Base-by-base conservation (phyloP, 1,284 basidiomycete genomes). In the Fomitopsis betulina region DNA sequence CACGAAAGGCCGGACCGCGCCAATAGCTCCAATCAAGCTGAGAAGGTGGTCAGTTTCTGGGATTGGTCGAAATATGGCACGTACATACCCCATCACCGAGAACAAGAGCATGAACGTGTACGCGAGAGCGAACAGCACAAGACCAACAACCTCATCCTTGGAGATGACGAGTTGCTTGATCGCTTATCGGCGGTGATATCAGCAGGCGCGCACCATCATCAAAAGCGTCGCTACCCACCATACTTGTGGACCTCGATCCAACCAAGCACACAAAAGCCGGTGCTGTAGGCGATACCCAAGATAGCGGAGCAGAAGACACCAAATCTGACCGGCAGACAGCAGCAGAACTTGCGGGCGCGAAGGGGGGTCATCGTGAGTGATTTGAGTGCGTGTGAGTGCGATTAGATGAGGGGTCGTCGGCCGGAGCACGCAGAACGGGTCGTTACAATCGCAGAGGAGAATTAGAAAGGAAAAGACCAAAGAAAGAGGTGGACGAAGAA, bases 301-400 rank as follows among this genome's bases (percentile, higher is more conserved):
- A 81, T 65, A 50, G 79, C 74, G 60, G 83, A 73, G 62, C 85
- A 80, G 68, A 85, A 81, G 38, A 85, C 83, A 60, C 84, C 84
- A 59, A 84, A 75, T 63, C 83, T 77, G 69, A 86, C 80, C 53
- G 84, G 81, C 66, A 86, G 75, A 71, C 82, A 85, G 71, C 81
- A 83, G 72, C 82, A 85, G 71, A 85, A 86, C 63, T 69, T 71
- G 65, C 70, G 70, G 33, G 69, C 67, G 56, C 67, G 67, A 53
- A 70, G 64, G 25, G 25, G 64, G 43, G 60, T 63, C 70, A 71
- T 71, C 40, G 55, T 62, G 61, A 57, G 55, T 30, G 57, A 52
- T 38, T 57, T 43, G 57, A 55, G 37, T 40, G 33, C 45, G 58
- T 52, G 53, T 21, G 40, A 10, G 42, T 58, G 33, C 53, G 49